phyloP scores from a whole-genome alignment of 257 asterid species.

The Coffea eugenioides region DNA sequence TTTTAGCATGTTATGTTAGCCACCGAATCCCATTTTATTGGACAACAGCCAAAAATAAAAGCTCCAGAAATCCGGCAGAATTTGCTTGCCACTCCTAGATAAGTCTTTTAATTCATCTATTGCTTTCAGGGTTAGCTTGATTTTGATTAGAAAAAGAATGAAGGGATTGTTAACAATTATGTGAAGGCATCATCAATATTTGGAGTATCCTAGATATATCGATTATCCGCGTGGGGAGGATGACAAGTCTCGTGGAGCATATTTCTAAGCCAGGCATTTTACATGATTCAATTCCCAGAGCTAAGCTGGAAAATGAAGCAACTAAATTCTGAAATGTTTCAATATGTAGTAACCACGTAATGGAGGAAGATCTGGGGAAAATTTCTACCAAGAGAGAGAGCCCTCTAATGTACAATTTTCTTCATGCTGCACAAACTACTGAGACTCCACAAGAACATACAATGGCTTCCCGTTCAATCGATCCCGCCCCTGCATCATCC shows the following conservation, averaged over 20 bases:
- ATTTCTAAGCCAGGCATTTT: neutral
- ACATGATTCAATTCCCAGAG: constrained; percentile 13
- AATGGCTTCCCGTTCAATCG: constrained; percentile 70
- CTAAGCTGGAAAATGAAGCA: constrained; percentile 3
- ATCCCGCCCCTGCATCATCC: constrained; percentile 52
- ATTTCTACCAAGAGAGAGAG: neutral
- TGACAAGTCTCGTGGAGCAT: neutral
- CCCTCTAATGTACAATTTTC: constrained; percentile 29
- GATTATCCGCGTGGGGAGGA: neutral
- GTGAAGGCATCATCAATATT: neutral
- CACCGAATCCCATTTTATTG: neutral
- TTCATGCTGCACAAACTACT: constrained; percentile 29
- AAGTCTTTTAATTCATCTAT: too few relatives aligned
- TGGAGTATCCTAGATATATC: neutral
- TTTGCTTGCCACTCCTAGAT: neutral
- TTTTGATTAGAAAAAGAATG: neutral
- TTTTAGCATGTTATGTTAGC: neutral
- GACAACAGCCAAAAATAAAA: neutral
- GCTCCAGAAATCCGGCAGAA: neutral
- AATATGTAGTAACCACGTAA: constrained; percentile 12
- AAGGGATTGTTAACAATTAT: neutral
- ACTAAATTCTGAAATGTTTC: constrained; percentile 16
- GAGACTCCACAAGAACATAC: constrained; percentile 67
- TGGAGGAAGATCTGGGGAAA: constrained; percentile 9
- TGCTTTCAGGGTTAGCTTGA: neutral